Evolutionary conservation across 805 yeast genomes (phyloP), one percentile per base, ranked within the genome.

Genomic region (Tetrapisispora iriomotensis): DNA sequence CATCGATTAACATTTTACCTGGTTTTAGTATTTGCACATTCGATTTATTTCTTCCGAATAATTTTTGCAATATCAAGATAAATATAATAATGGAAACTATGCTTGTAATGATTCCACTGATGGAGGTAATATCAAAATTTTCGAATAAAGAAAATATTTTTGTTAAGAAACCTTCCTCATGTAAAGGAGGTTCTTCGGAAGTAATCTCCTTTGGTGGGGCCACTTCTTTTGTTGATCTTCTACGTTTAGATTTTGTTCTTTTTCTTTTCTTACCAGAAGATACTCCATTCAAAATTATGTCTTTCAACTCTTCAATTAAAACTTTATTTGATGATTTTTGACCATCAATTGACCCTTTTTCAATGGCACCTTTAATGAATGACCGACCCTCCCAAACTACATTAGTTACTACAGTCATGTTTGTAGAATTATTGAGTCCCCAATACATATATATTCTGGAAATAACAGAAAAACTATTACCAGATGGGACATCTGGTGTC

Each of bases 401-500:
- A 36, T 62, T 68, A 1, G 82, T 79, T 3, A 75, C 65, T 14
- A 79, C 72, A 25, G 65, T 65, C 15, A 83, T 38, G 19, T 59
- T 63, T 1, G 90, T 79, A 2, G 60, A 37, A 52, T 79, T 77
- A 9, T 66, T 66, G 1, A 70, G 77, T 12, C 60, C 66, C 94
- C 94, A 83, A n/a, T 72, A 68, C 6, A 82, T 49, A 51, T 67
- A 74, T 18, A 76, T 66, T 28, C 71, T 68, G 1, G 88, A 77
- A 32, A 70, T 66, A 2, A 82, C 82, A 29, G 71, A 67, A 49
- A 83, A 83, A 1, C 78, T 69, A 44, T 68, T 70, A 9, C 94
- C 94, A 27, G 79, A 75, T 0, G 88, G 88, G 9, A 81, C 84
- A 58, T 80, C 87, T 0, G 87, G 88, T 0, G 84, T 77, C 22